Base-by-base conservation (phyloP, 176 grass and related monocot genomes). In the Bromus sterilis region DNA sequence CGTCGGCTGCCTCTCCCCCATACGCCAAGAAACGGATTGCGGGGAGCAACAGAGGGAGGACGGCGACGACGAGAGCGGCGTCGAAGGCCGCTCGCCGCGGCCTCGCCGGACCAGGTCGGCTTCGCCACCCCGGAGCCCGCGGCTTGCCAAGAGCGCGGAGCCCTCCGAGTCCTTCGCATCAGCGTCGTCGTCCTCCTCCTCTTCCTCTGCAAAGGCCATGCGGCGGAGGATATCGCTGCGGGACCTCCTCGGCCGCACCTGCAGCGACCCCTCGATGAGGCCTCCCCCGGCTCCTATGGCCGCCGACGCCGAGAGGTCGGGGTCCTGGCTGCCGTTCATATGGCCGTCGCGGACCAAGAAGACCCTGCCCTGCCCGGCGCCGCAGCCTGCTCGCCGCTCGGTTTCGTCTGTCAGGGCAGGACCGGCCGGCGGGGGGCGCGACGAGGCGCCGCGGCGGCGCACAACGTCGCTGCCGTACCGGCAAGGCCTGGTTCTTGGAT, bases 381-480 rank as follows among this genome's bases (percentile, higher is more conserved):
- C 72, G 65, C 78, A 57, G 77, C 63, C 81, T 12, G n/a, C 65
- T 0, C 77, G 87, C 66, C 84, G 59, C 56, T 82, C 78, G 78
- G 46, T 73, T 11, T 89, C 87, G 21, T 86, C 87, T n/a, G 7
- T 32, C 16, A 80, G 56, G 83, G 46, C 37, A 44, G 62, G 18
- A 56, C 41, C 81, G 13, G 37, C 72, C 33, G 7, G 82, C 18
- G 75, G 66, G 44, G 20, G 42, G 57, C 62, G 79, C 70, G 70
- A 85, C 41, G 80, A 81, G 55, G 64, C 4, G 23, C 40, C 24
- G 16, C 71, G 59, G 13, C 86, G 80, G 80, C 89, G 86, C 66
- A 83, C 77, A 43, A 94, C 89, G 71, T 89, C 87, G 59, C 76
- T 94, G 70, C 92, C 92, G 18, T 94, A 89, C 77, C 83, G 89